A percentile compares a stretch with the other conserved stretches of the same genome.
These are phyloP conservation scores for Alloascoidea africana DNA, from an alignment of 805 yeast genomes.

Conservation along the genomic window DNA sequence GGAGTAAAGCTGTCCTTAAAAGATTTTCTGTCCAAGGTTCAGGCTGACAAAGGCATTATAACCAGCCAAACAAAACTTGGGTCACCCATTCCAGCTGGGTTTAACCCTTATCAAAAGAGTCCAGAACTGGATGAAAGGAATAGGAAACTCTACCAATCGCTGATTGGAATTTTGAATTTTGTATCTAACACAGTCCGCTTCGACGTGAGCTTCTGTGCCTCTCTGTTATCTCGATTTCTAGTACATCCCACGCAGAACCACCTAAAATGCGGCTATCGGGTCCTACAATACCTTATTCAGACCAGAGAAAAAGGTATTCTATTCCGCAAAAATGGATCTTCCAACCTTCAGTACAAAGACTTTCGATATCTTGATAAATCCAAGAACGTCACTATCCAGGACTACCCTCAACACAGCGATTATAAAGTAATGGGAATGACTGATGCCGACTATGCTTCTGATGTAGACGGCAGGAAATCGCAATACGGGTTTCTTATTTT, in stretches of 20 bases:
- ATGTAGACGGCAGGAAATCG: constrained; percentile 2
- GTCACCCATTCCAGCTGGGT: not conserved
- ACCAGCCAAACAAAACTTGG: not conserved
- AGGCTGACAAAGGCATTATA: not conserved
- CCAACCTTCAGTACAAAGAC: constrained; percentile 3
- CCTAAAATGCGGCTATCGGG: not conserved
- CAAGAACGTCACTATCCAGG: constrained; percentile 1
- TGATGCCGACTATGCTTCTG: constrained; percentile 4
- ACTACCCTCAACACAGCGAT: constrained; percentile 2
- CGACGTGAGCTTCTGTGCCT: not conserved
- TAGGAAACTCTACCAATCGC: not conserved
- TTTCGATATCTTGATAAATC: constrained; percentile 3
- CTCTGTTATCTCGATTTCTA: not conserved
- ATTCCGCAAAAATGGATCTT: not conserved
- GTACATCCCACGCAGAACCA: not conserved
- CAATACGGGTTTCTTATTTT: constrained; percentile 4
- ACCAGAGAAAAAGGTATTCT: not conserved
- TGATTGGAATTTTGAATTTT: not conserved
- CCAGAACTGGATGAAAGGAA: not conserved
- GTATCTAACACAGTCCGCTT: not conserved
- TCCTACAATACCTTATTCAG: not conserved
- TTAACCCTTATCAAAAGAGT: not conserved
- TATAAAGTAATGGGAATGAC: constrained; percentile 1
- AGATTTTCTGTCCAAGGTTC: not conserved
- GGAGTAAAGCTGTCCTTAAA: not conserved